Base-by-base conservation (phyloP, 495 filamentous ascomycete species). In the Achaetomiella virescens region DNA sequence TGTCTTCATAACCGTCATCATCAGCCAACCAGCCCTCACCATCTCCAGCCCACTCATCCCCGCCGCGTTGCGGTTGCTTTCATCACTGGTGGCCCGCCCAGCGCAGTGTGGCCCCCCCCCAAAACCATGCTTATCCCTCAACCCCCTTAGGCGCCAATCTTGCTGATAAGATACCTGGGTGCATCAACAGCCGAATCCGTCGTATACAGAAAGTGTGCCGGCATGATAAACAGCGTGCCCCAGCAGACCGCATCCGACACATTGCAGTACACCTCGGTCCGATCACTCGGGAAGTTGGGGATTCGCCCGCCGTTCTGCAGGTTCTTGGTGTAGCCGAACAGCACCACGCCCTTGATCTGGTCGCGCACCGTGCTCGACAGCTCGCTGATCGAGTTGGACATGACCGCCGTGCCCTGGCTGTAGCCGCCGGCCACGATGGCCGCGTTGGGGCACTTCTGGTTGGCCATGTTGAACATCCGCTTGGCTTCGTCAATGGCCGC, bases 321-420 rank as follows among this genome's bases (percentile, higher is more conserved):
- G 64, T 82, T 82, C 57, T 80, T 75, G 38, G 81, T 83, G 59
- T 82, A 78, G 4, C 81, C 81, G 42, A 76, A 83, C 0, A 78
- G 71, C n/a, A 80, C 74, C 11, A 79, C 79, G 25, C 76, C 78
- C 43, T 73, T 76, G 58, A 83, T 76, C 62, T 74, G 71, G 46
- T 73, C 64, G 54, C 72, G 67, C 36, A 80, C 70, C 27, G 63
- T 56, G 2, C 69, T 63, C 12, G 66, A 63, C 6, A 77, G 70
- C 12, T 64, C 52, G 43, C 75, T 66, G 50, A 81, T 70, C 1
- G 79, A 72, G 44, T 68, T 72, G 52, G 80, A 74, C 47, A 75
- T 73, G 41, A 84, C 68, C 21, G 81, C 80, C 5, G 80, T 78
- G 38, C 81, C 81, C 65, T 83, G 81, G 60, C 77, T 63, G 59